Percentiles rank a stretch among this genome's conserved stretches.
These are phyloP conservation scores for Setaria italica DNA, from an alignment of 202 grass and related monocot species.

Conservation along the genomic window DNA sequence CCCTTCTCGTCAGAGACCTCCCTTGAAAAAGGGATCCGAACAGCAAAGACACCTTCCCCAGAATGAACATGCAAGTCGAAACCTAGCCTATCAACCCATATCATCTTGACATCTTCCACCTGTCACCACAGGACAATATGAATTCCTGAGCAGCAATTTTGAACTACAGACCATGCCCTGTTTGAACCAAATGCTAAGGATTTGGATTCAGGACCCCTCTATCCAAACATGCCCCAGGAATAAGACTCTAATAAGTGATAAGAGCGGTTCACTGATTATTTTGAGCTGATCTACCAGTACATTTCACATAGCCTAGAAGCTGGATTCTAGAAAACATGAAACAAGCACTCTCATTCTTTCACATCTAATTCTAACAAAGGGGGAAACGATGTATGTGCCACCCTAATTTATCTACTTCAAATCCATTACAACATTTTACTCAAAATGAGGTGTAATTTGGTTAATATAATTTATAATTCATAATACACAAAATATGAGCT, in stretches of 20 bases:
- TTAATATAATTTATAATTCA: neutral
- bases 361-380: conserved; percentile 8
- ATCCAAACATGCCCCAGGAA: neutral
- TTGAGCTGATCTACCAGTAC: neutral
- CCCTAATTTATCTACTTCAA: too few relatives aligned
- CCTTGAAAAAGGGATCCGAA: conserved; percentile 81
- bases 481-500: neutral
- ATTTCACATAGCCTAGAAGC: neutral
- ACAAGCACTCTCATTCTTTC: conserved; percentile 1
- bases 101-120: conserved; percentile 78
- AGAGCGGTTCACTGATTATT: neutral
- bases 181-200: neutral
- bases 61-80: conserved; percentile 87
- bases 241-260: neutral
- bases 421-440: neutral
- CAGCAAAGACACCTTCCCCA: conserved; percentile 62
- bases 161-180: neutral
- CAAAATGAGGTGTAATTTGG: neutral
- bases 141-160: neutral
- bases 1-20: conserved; percentile 89
- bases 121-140: conserved; percentile 38
- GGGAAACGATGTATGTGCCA: neutral
- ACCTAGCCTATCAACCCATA: conserved; percentile 91
- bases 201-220: neutral
- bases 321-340: conserved; percentile 1